These are phyloP conservation scores for Blastobotrys petasosporus DNA, from an alignment of 1,139 yeast genomes.

Conservation along the genomic window DNA sequence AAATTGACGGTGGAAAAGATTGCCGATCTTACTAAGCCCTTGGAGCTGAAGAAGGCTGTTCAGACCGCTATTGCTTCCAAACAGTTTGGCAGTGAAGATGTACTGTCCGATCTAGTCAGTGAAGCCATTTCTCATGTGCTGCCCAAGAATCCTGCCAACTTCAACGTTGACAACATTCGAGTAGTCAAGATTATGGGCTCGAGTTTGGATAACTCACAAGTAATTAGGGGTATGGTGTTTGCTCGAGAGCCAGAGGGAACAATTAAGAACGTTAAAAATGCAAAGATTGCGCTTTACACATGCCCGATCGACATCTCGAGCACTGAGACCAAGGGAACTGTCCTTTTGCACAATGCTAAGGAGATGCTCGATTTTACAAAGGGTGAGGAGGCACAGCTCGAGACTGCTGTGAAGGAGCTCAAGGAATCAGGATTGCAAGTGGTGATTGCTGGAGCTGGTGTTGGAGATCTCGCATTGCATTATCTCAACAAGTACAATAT, in stretches of 20 bases:
- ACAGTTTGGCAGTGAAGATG: slow-evolving; percentile 83
- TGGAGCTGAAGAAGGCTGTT: slow-evolving; percentile 66
- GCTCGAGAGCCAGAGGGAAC: slow-evolving; percentile 95
- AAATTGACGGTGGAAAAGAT: slow-evolving; percentile 57
- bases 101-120: slow-evolving; percentile 70
- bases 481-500: slow-evolving; percentile 83
- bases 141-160: slow-evolving; percentile 56
- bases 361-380: slow-evolving; percentile 94
- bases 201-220: slow-evolving; percentile 64
- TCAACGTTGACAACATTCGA: slow-evolving; percentile 88
- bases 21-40: slow-evolving; percentile 48
- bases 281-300: slow-evolving; percentile 88
- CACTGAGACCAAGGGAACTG: slow-evolving; percentile 97
- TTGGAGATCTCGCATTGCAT: slow-evolving; percentile 91
- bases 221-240: slow-evolving; percentile 95
- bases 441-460: slow-evolving; percentile 85
- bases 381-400: slow-evolving; percentile 94
- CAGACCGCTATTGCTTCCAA: slow-evolving; percentile 88
- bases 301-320: slow-evolving; percentile 92
- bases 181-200: slow-evolving; percentile 97
- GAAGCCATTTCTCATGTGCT: slow-evolving; percentile 79
- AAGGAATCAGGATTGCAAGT: slow-evolving; percentile 80
- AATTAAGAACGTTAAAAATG: slow-evolving; percentile 56
- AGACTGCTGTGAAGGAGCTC: slow-evolving; percentile 77
- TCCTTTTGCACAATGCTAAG: slow-evolving; percentile 86